Evolutionary conservation across 2,329 filamentous ascomycete species (phyloP), one percentile per base, ranked within the genome.

Genomic region (Diaporthe destruens): DNA sequence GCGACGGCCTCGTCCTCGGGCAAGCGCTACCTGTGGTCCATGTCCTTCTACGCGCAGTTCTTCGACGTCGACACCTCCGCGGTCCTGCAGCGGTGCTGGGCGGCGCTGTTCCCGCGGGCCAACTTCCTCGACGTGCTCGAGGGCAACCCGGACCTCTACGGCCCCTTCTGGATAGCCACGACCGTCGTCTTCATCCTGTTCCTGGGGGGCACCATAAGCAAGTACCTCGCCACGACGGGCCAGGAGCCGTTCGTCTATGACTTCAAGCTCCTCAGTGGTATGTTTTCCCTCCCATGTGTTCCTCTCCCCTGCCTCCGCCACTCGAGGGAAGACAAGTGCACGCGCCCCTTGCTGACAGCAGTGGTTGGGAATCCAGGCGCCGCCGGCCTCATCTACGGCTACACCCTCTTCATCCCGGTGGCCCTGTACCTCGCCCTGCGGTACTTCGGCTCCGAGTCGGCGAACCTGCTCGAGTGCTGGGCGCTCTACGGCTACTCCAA

Each of bases 111-210:
- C 83, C 96, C 96, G 57, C 92, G 94, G 75, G 92, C 92, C 72
- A 98, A 98, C 86, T 99, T 99, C 84, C 91, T 99, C 75, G 96
- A 99, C 80, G 94, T 98, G 47, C 89, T 99, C 36, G 96, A 99
- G 81, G 96, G 96, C 25, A 98, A 98, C 81, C 94, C 96, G 1
- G 96, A 99, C 80, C 86, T 99, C 44, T 99, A 99, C 86, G 96
- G 96, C 0, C 96, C 96, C 1, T 95, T 98, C 80, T 99, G 96
- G 96, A 98, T 99, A 84, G 96, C 96, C 12, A 98, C 96, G 0
- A 98, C 96, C 0, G 96, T 99, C 12, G 92, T 99, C 16, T 89
- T 99, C 75, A 98, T 99, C 74, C 85, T 99, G 42, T 99, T 99
- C 84, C 82, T 99, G 56, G 96, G 96, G 0, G 96, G 96, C 16